Evolutionary conservation across 257 asterid genomes (phyloP).

Genomic region (Striga asiatica): DNA sequence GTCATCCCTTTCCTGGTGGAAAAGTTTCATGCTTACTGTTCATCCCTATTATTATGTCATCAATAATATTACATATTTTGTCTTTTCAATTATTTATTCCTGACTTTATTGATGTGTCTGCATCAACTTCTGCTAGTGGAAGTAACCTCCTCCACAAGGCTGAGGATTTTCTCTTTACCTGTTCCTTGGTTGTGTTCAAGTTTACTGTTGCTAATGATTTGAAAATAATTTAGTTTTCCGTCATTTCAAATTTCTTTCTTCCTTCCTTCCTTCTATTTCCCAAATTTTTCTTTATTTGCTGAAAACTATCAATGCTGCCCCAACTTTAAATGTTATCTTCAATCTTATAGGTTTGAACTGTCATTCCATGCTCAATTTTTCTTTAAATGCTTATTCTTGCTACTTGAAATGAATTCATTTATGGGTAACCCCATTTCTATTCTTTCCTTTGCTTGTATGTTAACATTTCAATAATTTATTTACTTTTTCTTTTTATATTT

Average conservation of each 20-base stretch:
- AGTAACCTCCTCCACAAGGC: neutral
- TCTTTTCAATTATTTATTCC: neutral
- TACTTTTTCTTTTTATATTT: constrained; percentile 11
- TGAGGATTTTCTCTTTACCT: neutral
- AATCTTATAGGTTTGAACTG: constrained; percentile 7
- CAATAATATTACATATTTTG: too few species aligned
- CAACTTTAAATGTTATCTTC: neutral
- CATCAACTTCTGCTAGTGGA: neutral
- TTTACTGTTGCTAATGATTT: neutral
- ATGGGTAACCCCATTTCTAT: neutral
- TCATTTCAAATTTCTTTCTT: neutral
- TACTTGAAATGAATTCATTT: neutral
- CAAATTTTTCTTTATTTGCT: neutral
- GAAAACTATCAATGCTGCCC: neutral
- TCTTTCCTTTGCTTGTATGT: constrained; percentile 13
- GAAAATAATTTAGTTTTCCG: neutral
- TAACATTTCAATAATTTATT: constrained; percentile 11
- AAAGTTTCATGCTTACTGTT: too few species aligned
- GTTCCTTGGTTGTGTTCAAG: neutral
- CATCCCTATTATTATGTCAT: too few species aligned
- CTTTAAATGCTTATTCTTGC: constrained; percentile 5
- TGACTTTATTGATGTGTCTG: neutral
- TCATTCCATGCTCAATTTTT: constrained; percentile 6
- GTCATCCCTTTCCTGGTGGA: too few species aligned
- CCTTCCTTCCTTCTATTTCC: too few species aligned